Evolutionary conservation across 2,329 filamentous ascomycete genomes (phyloP).

Genomic region (Cucurbitaria berberidis): DNA sequence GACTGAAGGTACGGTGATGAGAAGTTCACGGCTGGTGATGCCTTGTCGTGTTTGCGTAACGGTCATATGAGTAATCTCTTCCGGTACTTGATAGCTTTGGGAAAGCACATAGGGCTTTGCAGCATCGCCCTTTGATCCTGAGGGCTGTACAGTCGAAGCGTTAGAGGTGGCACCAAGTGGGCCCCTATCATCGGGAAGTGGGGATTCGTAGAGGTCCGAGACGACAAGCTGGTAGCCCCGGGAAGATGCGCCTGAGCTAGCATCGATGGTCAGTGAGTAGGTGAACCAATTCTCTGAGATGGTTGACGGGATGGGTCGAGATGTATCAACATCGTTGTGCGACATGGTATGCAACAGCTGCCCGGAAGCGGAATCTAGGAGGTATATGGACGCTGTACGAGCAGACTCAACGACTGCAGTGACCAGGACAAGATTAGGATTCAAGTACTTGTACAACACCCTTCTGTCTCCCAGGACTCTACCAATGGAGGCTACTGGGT

Average conservation of each 20-base stretch:
- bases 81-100: slow-evolving; percentile 80
- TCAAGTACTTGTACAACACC: slow-evolving; percentile 98
- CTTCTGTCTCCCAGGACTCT: slow-evolving; percentile 88
- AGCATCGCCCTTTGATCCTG: slow-evolving; percentile 61
- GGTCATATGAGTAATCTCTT: slow-evolving; percentile 77
- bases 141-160: slow-evolving; percentile 76
- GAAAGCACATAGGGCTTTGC: slow-evolving; percentile 76
- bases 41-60: slow-evolving; percentile 92
- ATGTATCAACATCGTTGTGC: slow-evolving; percentile 75
- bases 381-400: slow-evolving; percentile 71
- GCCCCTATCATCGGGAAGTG: slow-evolving; percentile 82
- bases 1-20: slow-evolving; percentile 76
- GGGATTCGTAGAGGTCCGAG: slow-evolving; percentile 89
- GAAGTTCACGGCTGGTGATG: slow-evolving; percentile 81
- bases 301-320: slow-evolving; percentile 74
- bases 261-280: slow-evolving; percentile 73
- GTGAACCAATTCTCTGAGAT: slow-evolving; percentile 95
- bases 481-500: slow-evolving; percentile 93
- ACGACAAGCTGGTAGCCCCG: slow-evolving; percentile 87
- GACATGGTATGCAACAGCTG: slow-evolving; percentile 74
- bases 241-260: slow-evolving; percentile 59
- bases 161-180: slow-evolving; percentile 72
- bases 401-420: slow-evolving; percentile 68
- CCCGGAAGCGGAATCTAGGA: slow-evolving; percentile 87
- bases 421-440: slow-evolving; percentile 81